Conservation (phyloP, 495 filamentous ascomycete species). For the Tuber microsphaerosporum region DNA sequence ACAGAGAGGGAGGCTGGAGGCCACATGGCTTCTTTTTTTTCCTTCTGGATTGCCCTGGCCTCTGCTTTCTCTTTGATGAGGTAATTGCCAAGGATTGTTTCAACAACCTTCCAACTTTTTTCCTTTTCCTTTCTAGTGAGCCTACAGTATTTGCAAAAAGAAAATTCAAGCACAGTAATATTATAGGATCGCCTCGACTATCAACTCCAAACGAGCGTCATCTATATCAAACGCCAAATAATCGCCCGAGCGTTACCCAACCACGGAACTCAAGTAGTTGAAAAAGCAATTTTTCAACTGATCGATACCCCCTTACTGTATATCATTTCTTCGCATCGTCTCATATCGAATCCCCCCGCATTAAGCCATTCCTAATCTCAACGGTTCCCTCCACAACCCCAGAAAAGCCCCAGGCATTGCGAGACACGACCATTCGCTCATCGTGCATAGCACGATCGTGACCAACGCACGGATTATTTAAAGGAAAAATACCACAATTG, state of each 20-base stretch:
- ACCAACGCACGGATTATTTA: not conserved
- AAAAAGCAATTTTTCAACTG: not conserved
- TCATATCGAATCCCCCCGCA: not conserved
- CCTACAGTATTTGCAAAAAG: not conserved
- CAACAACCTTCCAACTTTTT: not conserved
- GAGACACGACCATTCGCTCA: not conserved
- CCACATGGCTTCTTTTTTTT: not conserved
- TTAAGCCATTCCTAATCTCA: not conserved
- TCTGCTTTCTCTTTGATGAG: not conserved
- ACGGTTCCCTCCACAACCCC: not conserved
- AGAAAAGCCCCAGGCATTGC: not conserved
- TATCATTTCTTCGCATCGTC: not conserved
- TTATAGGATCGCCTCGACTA: not conserved
- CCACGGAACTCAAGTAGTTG: not conserved
- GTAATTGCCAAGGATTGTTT: constrained; percentile 1
- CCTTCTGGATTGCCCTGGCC: not conserved
- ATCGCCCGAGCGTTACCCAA: not conserved
- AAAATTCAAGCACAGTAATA: not conserved
- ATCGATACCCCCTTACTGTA: not conserved
- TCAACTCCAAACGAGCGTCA: constrained; percentile 1
- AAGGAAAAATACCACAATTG: not conserved
- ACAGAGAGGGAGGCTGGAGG: not conserved
- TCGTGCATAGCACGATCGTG: not conserved
- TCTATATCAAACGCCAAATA: not conserved
- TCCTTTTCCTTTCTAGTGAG: not conserved